Evolutionary conservation across 371 early-diverging fungal genomes (phyloP).

Genomic region (Apophysomyces ossiformis): DNA sequence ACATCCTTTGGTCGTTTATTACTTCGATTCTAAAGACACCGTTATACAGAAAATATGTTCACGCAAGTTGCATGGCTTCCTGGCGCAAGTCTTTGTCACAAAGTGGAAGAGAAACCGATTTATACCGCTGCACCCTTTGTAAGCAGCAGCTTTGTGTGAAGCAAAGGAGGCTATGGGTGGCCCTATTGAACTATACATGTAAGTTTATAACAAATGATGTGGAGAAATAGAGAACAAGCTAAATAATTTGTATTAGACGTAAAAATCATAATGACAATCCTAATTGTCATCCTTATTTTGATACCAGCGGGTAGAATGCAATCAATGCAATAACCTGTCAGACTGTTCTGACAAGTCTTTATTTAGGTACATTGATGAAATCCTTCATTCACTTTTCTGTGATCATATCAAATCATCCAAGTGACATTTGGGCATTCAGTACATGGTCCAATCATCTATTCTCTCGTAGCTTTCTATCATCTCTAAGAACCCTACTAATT

Average conservation of each 20-base stretch:
- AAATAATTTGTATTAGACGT: conserved; percentile 20
- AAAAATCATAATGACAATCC: conserved; percentile 35
- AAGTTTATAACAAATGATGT: conserved; percentile 5
- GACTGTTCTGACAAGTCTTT: conserved; percentile 11
- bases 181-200: conserved; percentile 40
- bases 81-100: conserved; percentile 49
- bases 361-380: conserved; percentile 57
- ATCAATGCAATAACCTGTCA: conserved; percentile 5
- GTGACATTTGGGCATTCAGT: conserved; percentile 24
- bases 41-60: conserved; percentile 55
- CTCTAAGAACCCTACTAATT: conserved; percentile 16
- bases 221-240: too few species aligned
- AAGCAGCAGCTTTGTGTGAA: conserved; percentile 32
- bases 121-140: conserved; percentile 46
- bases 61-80: conserved; percentile 58
- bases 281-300: conserved; percentile 36
- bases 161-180: conserved; percentile 28
- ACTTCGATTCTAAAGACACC: not conserved
- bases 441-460: conserved; percentile 16
- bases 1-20: conserved; percentile 9
- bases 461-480: conserved; percentile 15
- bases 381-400: conserved; percentile 52
- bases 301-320: conserved; percentile 32
- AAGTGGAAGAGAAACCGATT: conserved; percentile 35
- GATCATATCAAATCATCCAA: conserved; percentile 31